phyloP scores from a whole-genome alignment of 305 asterid genomes.

The Nicotiana rustica region DNA sequence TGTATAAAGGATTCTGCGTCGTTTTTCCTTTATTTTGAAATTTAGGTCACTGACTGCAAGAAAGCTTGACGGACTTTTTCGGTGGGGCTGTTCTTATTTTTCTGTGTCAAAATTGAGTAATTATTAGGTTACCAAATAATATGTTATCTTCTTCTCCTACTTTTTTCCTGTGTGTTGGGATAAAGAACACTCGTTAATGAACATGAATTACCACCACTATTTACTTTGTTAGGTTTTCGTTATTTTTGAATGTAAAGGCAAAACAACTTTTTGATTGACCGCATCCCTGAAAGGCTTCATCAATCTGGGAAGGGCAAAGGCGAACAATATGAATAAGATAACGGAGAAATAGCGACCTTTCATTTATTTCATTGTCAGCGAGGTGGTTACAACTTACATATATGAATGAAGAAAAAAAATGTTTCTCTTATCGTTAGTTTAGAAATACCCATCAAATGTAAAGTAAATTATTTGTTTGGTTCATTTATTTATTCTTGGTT shows the following conservation, averaged over 20 bases:
- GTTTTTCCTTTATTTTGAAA: neutral
- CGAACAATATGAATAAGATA: neutral
- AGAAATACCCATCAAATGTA: neutral
- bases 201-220: neutral
- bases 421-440: neutral
- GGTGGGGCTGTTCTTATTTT: neutral
- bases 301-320: neutral
- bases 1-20: neutral
- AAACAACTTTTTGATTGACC: neutral
- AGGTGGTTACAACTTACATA: neutral
- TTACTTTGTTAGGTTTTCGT: too few species aligned
- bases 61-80: neutral
- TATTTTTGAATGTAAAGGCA: neutral
- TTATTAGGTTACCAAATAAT: conserved; percentile 1
- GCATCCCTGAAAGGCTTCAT: neutral
- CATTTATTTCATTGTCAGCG: neutral
- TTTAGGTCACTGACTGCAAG: conserved; percentile 4
- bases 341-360: neutral
- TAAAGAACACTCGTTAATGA: conserved; percentile 2
- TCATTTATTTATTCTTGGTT: too few species aligned
- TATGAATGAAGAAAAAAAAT: neutral
- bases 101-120: conserved; percentile 25
- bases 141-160: neutral
- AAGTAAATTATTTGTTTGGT: neutral
- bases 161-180: conserved; percentile 3